Base-by-base conservation (phyloP, 768 basidiomycete genomes). In the Phanerodontia chrysosporium region DNA sequence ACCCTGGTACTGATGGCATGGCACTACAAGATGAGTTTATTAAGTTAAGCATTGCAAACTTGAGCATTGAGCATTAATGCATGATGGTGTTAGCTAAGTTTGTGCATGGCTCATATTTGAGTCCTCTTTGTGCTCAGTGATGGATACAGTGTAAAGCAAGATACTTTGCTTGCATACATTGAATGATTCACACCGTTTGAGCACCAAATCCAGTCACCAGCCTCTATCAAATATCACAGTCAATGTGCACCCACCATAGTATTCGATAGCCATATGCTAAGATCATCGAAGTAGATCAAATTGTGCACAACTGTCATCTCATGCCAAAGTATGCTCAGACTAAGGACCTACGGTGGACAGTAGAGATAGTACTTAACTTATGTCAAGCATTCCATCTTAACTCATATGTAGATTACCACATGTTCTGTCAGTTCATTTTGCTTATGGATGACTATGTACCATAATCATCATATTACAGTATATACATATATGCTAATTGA, bases 91-190 rank as follows among this genome's bases (percentile, higher is more conserved):
- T 22, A 3, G 10, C 29, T 52, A 64, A 60, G 59, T 22, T 7
- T 64, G 3, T 60, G 54, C 10, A 55, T 55, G 29, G 63, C 52
- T 10, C 60, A 48, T 9, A 30, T 64, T 29, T 53, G 58, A 4
- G 60, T 57, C 2, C 45, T 59, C 7, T 64, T 64, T 45, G 29
- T 45, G 18, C 46, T 62, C 1, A 60, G 57, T 2, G 16, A n/a
- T 3, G 36, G 44, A 12, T 51, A 48, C 30, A 39, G 36, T 4
- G 8, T 35, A 18, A 16, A 28, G 22, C 14, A 10, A 1, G 5
- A 1, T 1, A 6, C 13, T 4, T 45, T 45, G 22, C 58, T 59
- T 1, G 52, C 36, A 1, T 59, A 59, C 27, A 18, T 59, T 9
- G 58, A 59, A 14, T 59, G 58, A 51, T 54, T 51, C 51, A 59